These are phyloP conservation scores for Citrullus mucosospermus DNA, from an alignment of 306 rosid species.

Conservation along the genomic window DNA sequence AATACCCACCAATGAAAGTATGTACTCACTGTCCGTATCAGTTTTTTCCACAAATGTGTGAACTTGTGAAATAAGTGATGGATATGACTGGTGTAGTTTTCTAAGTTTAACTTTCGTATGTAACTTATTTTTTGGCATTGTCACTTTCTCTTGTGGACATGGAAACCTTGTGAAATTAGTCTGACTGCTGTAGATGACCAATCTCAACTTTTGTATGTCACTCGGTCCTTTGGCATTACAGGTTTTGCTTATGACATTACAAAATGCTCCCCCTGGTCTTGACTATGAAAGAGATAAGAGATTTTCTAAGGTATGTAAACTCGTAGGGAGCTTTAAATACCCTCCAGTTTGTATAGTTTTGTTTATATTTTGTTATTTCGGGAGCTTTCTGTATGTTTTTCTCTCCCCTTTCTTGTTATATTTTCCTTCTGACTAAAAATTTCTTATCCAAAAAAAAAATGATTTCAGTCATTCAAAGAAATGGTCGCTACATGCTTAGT, in stretches of 20 bases:
- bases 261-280: constrained; percentile 96
- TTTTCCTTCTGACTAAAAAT: constrained; percentile 4
- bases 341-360: not conserved
- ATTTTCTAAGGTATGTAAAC: constrained; percentile 58
- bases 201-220: constrained; percentile 10
- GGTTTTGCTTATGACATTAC: constrained; percentile 96
- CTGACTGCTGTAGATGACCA: not conserved
- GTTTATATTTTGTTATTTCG: not conserved
- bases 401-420: constrained; percentile 5
- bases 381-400: constrained; percentile 10
- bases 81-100: not conserved
- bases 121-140: constrained; percentile 6
- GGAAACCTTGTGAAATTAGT: not conserved
- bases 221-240: constrained; percentile 22
- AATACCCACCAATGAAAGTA: constrained; percentile 98
- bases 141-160: not conserved
- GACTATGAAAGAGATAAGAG: constrained; percentile 90
- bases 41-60: not conserved
- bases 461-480: constrained; percentile 70
- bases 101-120: constrained; percentile 4
- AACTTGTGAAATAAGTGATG: not conserved
- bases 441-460: not conserved
- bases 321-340: not conserved
- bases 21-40: constrained; percentile 8
- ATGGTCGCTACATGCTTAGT: constrained; percentile 81